Conservation (phyloP, 805 yeast genomes). For the Candida oleophila region DNA sequence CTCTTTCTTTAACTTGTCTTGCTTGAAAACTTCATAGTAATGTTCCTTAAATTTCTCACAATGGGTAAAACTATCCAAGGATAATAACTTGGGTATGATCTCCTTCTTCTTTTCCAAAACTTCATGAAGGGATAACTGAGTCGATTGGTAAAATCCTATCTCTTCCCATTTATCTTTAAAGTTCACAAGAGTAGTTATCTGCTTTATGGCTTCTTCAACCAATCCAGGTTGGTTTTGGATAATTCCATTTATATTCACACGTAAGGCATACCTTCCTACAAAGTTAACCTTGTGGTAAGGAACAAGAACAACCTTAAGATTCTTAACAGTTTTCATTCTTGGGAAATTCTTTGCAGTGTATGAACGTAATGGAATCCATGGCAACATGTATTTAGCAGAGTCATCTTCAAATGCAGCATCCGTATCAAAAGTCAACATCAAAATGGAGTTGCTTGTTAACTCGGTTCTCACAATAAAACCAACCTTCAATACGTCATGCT, state of each 20-base stretch:
- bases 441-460: constrained; percentile 26
- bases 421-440: constrained; percentile 47
- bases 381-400: constrained; percentile 24
- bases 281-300: constrained; percentile 43
- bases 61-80: constrained; percentile 18
- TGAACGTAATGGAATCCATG: constrained; percentile 33
- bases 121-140: constrained; percentile 37
- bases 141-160: constrained; percentile 33
- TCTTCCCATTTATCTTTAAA: constrained; percentile 46
- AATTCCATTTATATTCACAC: constrained; percentile 30
- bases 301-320: constrained; percentile 37
- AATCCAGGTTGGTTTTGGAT: constrained; percentile 35
- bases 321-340: constrained; percentile 31
- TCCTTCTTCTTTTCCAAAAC: constrained; percentile 35
- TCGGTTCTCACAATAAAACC: constrained; percentile 57
- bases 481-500: constrained; percentile 33
- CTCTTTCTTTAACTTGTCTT: constrained; percentile 44
- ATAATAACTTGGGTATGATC: constrained; percentile 27
- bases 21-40: constrained; percentile 45
- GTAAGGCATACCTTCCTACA: constrained; percentile 37
- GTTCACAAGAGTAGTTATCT: constrained; percentile 33
- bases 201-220: constrained; percentile 33
- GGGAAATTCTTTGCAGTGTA: constrained; percentile 37
- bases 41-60: constrained; percentile 47
- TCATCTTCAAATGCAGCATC: constrained; percentile 31